Conservation (phyloP, 768 basidiomycete genomes). For the Clitopilus passeckerianus region DNA sequence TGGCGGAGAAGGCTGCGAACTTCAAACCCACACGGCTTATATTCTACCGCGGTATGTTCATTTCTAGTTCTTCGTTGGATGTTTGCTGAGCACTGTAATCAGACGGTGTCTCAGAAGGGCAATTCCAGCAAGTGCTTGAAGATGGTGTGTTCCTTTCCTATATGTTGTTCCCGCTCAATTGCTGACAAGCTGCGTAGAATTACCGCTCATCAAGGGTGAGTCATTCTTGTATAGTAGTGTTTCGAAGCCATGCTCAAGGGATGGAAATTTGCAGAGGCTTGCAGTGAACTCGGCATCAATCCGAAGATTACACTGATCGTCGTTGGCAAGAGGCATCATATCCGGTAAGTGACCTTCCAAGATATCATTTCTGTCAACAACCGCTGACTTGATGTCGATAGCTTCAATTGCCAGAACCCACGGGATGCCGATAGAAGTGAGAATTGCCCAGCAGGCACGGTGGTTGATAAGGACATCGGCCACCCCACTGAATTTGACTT, state of each 20-base stretch:
- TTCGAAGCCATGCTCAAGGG: neutral
- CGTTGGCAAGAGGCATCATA: conserved; percentile 76
- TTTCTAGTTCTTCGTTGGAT: conserved; percentile 8
- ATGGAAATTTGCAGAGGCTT: conserved; percentile 47
- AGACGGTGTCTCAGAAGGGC: conserved; percentile 50
- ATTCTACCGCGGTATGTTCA: conserved; percentile 60
- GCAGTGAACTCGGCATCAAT: conserved; percentile 47
- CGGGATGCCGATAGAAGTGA: conserved; percentile 54
- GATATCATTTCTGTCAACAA: neutral
- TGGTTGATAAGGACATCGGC: conserved; percentile 65
- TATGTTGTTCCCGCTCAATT: no score
- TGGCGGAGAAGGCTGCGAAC: conserved; percentile 38
- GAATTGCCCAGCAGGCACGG: conserved; percentile 75
- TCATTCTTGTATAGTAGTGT: neutral
- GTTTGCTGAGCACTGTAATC: conserved; percentile 14
- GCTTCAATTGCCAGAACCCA: conserved; percentile 23
- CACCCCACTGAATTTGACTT: conserved; percentile 76
- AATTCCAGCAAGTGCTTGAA: conserved; percentile 47
- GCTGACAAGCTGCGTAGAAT: conserved; percentile 31
- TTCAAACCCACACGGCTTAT: conserved; percentile 53
- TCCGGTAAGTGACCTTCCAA: conserved; percentile 26
- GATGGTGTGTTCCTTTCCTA: conserved; percentile 34
- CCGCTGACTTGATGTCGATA: conserved; percentile 7
- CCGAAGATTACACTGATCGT: conserved; percentile 73
- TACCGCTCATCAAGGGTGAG: conserved; percentile 55